These are phyloP conservation scores for Lupinus albus DNA, from an alignment of 306 rosid species.

Conservation along the genomic window DNA sequence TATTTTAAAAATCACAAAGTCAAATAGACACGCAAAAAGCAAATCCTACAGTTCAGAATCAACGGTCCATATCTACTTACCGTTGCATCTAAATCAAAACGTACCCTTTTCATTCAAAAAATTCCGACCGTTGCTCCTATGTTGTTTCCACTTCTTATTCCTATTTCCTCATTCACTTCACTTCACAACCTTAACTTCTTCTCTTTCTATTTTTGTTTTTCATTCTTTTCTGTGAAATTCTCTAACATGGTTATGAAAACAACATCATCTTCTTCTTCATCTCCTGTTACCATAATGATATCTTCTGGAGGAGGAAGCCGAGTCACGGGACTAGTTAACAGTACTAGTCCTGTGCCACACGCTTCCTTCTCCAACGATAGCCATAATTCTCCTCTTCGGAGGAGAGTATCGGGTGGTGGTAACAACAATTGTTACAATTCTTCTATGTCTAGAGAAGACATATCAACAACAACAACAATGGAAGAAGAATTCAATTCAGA, in stretches of 20 bases:
- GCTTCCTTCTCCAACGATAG: slow-evolving; percentile 68
- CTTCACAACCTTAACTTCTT: neutral
- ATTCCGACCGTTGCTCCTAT: neutral
- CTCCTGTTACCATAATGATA: slow-evolving; percentile 79
- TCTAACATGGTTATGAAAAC: slow-evolving; percentile 54
- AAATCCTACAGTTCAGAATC: too few relatives aligned
- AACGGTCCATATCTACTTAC: neutral
- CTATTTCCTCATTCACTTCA: neutral
- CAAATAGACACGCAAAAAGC: too few relatives aligned
- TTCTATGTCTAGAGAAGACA: slow-evolving; percentile 48
- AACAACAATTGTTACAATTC: slow-evolving; percentile 40
- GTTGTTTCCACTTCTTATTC: neutral
- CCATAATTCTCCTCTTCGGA: slow-evolving; percentile 70
- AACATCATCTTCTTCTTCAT: slow-evolving; percentile 58
- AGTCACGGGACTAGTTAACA: slow-evolving; percentile 71
- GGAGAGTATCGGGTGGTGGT: slow-evolving; percentile 50
- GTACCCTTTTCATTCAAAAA: neutral
- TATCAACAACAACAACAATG: neutral
- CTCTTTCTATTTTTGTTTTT: neutral
- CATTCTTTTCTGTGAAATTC: neutral
- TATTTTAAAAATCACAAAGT: too few relatives aligned
- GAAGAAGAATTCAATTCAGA: slow-evolving; percentile 52
- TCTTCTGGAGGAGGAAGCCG: slow-evolving; percentile 65
- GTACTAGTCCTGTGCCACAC: slow-evolving; percentile 77
- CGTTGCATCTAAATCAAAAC: neutral